Evolutionary conservation across 2,329 filamentous ascomycete genomes (phyloP).

Genomic region (Orbilia oligospora): DNA sequence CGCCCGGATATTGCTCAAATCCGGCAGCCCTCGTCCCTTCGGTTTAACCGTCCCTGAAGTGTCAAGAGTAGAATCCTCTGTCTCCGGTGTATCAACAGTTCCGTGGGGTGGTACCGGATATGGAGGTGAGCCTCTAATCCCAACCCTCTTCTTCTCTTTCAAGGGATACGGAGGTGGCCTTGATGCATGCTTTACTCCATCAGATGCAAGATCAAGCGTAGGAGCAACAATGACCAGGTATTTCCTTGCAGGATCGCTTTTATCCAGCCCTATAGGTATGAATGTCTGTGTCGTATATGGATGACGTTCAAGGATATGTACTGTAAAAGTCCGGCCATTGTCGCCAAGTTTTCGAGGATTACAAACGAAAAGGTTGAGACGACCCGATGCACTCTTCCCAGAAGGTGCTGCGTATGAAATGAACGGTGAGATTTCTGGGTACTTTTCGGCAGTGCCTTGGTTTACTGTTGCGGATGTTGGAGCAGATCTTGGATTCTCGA

Average conservation of each 20-base stretch:
- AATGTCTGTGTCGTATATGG: conserved; percentile 97
- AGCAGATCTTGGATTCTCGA: conserved; percentile 75
- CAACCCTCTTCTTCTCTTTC: conserved; percentile 24
- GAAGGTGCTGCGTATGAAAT: conserved; percentile 75
- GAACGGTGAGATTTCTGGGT: conserved; percentile 83
- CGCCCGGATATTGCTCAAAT: conserved; percentile 78
- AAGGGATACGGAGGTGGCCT: conserved; percentile 36
- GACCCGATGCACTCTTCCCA: conserved; percentile 72
- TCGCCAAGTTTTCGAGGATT: conserved; percentile 73
- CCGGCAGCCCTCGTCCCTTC: conserved; percentile 76
- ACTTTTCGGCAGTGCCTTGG: conserved; percentile 90
- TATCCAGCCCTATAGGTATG: conserved; percentile 77
- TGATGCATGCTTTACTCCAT: not conserved
- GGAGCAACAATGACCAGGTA: conserved; percentile 94
- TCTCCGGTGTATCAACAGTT: not conserved
- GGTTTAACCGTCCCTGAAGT: conserved; percentile 35
- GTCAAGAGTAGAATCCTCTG: not conserved
- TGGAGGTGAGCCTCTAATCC: conserved; percentile 29
- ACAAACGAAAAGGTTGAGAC: conserved; percentile 92
- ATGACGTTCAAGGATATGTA: conserved; percentile 87
- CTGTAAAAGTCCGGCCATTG: conserved; percentile 71
- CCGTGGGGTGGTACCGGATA: conserved; percentile 28
- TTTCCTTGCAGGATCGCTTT: conserved; percentile 67
- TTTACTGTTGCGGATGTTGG: conserved; percentile 76
- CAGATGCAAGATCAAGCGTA: conserved; percentile 69